These are phyloP conservation scores for Globisporangium irregulare DNA, from an alignment of 352 stramenopile genomes.

Conservation along the genomic window DNA sequence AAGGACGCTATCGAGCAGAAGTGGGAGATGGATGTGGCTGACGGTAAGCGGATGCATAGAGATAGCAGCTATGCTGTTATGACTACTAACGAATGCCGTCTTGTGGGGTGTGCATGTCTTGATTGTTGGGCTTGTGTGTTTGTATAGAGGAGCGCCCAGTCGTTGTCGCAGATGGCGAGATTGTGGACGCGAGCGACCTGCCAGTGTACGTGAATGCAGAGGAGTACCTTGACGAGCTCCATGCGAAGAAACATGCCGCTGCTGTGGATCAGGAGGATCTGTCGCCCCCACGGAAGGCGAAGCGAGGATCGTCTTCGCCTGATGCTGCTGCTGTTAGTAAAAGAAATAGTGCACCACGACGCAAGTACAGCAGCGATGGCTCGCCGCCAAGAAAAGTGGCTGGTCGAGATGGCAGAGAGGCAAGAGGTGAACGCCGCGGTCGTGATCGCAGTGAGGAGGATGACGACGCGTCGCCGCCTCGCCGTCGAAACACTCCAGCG, in stretches of 20 bases:
- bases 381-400: conserved; percentile 17
- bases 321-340: background rate
- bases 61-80: background rate
- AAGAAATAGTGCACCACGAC: background rate
- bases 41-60: conserved; percentile 27
- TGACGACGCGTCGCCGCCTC: conserved; percentile 30
- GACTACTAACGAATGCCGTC: background rate
- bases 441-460: conserved; percentile 2
- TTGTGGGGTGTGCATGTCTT: background rate
- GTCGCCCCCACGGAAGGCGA: conserved; percentile 46
- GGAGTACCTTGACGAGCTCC: conserved; percentile 54
- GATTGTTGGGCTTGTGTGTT: background rate
- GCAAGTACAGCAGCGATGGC: conserved; percentile 19
- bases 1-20: conserved; percentile 51
- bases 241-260: conserved; percentile 22
- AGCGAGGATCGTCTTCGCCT: background rate
- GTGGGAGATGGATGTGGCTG: conserved; percentile 55
- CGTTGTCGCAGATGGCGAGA: conserved; percentile 41
- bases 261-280: conserved; percentile 32
- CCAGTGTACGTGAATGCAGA: conserved; percentile 74
- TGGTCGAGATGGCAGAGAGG: background rate
- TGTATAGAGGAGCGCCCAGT: conserved; percentile 34
- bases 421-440: background rate
- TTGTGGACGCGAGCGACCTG: conserved; percentile 60
- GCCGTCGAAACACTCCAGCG: conserved; percentile 12